phyloP scores from a whole-genome alignment of 1,284 basidiomycete species.

The Golubevia sp. region DNA sequence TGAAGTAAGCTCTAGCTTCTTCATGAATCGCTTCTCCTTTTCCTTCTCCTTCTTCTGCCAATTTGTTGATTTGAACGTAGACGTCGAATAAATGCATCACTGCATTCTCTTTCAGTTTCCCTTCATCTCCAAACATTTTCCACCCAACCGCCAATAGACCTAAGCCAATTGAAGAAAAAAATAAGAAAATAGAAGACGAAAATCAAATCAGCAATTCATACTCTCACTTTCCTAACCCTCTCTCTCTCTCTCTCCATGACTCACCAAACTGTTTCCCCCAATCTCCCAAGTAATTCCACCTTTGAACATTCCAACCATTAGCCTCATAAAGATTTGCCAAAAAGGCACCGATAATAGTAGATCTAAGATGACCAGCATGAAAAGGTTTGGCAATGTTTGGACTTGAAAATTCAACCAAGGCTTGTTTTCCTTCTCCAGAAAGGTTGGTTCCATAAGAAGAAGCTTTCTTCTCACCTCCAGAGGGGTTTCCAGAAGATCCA shows the following conservation, averaged over 20 bases:
- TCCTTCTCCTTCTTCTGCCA: constrained; percentile 69
- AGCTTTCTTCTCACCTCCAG: too few relatives aligned
- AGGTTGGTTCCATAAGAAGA: constrained; percentile 48
- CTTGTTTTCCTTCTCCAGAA: constrained; percentile 43
- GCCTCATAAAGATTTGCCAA: constrained; percentile 87
- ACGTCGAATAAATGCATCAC: constrained; percentile 94
- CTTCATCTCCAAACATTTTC: constrained; percentile 85
- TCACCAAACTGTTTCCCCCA: constrained; percentile 65
- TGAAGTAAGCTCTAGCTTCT: constrained; percentile 88
- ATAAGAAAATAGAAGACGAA: background rate
- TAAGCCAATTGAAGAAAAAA: constrained; percentile 64
- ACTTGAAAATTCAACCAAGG: constrained; percentile 79
- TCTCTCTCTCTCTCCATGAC: too few relatives aligned
- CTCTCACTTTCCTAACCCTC: too few relatives aligned
- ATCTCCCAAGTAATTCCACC: constrained; percentile 80
- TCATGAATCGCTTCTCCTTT: constrained; percentile 71
- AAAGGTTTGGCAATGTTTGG: constrained; percentile 99
- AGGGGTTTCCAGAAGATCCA: background rate
- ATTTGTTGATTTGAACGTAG: constrained; percentile 91
- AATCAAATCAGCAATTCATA: background rate
- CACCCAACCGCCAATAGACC: constrained; percentile 91
- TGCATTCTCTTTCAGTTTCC: constrained; percentile 81
- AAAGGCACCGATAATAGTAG: constrained; percentile 97
- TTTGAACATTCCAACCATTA: constrained; percentile 87
- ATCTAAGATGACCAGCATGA: constrained; percentile 94